Evolutionary conservation across 345 rosid genomes (phyloP).

Genomic region (Camelina neglecta): DNA sequence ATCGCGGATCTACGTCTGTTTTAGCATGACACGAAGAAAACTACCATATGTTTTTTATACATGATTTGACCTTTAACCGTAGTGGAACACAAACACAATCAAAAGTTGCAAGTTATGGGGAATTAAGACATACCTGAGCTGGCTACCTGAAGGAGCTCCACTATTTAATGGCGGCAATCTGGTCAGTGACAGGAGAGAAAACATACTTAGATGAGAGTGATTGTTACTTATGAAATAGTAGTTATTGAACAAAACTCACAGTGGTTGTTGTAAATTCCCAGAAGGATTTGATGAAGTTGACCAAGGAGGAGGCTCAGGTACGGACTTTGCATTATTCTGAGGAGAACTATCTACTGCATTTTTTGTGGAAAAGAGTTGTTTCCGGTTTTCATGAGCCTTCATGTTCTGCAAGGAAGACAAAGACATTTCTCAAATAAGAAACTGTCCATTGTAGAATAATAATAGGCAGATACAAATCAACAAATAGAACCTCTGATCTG

Average conservation of each 20-base stretch:
- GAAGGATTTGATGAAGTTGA: slow-evolving; percentile 59
- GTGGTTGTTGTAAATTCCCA: slow-evolving; percentile 51
- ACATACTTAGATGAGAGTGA: slow-evolving; percentile 36
- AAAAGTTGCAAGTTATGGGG: not conserved
- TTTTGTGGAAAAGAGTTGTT: slow-evolving; percentile 71
- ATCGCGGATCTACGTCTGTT: slow-evolving; percentile 81
- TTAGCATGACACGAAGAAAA: slow-evolving; percentile 29
- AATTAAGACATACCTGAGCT: slow-evolving; percentile 65
- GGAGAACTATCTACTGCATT: slow-evolving; percentile 64
- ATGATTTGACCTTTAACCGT: slow-evolving; percentile 4
- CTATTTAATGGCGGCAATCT: slow-evolving; percentile 54
- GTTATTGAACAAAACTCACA: slow-evolving; percentile 49
- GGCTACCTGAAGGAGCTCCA: slow-evolving; percentile 73
- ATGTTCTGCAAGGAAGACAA: slow-evolving; percentile 60
- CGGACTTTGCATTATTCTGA: slow-evolving; percentile 52
- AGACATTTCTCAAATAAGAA: not conserved
- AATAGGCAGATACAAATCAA: not conserved
- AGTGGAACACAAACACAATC: not conserved
- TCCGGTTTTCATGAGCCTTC: slow-evolving; percentile 90
- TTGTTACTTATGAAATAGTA: not conserved
- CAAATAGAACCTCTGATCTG: slow-evolving; percentile 74
- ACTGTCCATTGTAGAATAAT: not conserved
- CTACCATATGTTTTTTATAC: slow-evolving; percentile 6
- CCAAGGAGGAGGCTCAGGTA: slow-evolving; percentile 91
- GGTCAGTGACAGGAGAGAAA: slow-evolving; percentile 27